Percentiles rank a stretch among this genome's conserved stretches.
Conservation (phyloP, 768 basidiomycete genomes). For the Agrocybe praecox region DNA sequence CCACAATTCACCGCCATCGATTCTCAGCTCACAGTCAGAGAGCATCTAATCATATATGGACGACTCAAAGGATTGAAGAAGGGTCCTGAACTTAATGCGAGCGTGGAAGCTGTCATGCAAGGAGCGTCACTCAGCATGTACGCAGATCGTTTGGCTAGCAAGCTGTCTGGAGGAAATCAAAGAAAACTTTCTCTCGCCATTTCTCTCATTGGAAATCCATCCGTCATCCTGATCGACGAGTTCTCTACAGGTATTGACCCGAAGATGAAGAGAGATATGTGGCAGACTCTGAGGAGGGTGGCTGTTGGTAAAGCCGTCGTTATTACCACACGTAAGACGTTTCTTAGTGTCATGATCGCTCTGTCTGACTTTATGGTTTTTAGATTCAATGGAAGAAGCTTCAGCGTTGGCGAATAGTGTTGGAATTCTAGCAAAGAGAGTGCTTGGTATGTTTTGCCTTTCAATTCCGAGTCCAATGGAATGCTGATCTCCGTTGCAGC, state of each 20-base stretch:
- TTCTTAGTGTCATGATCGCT: background rate
- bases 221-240: conserved; percentile 81
- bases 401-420: conserved; percentile 77
- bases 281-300: conserved; percentile 68
- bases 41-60: conserved; percentile 75
- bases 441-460: conserved; percentile 56
- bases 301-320: conserved; percentile 70
- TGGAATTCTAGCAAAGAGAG: conserved; percentile 70
- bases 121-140: conserved; percentile 63
- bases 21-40: conserved; percentile 72
- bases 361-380: background rate
- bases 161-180: conserved; percentile 80
- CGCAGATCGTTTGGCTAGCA: conserved; percentile 71
- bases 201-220: conserved; percentile 73
- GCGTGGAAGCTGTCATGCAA: conserved; percentile 57
- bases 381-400: conserved; percentile 86
- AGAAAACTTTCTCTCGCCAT: conserved; percentile 77
- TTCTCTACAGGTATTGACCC: conserved; percentile 85
- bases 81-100: conserved; percentile 50
- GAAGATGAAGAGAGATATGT: conserved; percentile 85
- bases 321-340: conserved; percentile 67
- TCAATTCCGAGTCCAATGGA: background rate
- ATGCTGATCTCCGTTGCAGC: conserved; percentile 37
- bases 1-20: conserved; percentile 88
- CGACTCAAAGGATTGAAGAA: conserved; percentile 66